Conservation (phyloP, 768 basidiomycete species). For the Tulasnella sp. region DNA sequence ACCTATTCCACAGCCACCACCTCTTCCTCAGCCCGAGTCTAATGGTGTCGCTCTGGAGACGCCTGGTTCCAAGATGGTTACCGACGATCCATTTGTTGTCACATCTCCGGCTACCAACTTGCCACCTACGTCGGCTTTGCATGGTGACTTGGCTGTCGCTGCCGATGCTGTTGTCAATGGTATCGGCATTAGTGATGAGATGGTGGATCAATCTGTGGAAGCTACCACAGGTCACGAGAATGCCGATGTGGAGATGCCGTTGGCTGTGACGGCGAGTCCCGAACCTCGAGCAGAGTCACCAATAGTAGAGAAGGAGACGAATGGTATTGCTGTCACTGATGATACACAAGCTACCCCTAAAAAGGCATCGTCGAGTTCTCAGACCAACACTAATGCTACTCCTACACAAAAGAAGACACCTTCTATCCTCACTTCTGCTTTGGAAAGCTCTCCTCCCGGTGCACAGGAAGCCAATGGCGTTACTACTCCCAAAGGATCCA, state of each 20-base stretch:
- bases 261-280: not conserved
- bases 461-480: conserved; percentile 34
- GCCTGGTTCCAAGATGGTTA: too few relatives aligned
- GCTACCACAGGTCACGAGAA: too few relatives aligned
- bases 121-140: too few relatives aligned
- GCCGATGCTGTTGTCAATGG: too few relatives aligned
- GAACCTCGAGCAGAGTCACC: too few relatives aligned
- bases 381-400: conserved; percentile 7
- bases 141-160: too few relatives aligned
- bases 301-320: not conserved
- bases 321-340: not conserved
- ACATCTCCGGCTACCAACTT: too few relatives aligned
- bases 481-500: conserved; percentile 8
- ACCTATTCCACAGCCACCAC: conserved; percentile 15
- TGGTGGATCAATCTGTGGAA: too few relatives aligned
- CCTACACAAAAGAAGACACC: conserved; percentile 22
- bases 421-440: conserved; percentile 31
- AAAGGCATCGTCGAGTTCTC: not conserved
- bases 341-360: conserved; percentile 10
- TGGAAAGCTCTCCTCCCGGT: too few relatives aligned
- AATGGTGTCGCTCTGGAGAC: too few relatives aligned
- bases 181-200: too few relatives aligned
- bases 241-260: not conserved
- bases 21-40: not conserved
- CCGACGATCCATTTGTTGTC: too few relatives aligned